Conservation (phyloP, 495 filamentous ascomycete species). For the Aspergillus cristatus region DNA sequence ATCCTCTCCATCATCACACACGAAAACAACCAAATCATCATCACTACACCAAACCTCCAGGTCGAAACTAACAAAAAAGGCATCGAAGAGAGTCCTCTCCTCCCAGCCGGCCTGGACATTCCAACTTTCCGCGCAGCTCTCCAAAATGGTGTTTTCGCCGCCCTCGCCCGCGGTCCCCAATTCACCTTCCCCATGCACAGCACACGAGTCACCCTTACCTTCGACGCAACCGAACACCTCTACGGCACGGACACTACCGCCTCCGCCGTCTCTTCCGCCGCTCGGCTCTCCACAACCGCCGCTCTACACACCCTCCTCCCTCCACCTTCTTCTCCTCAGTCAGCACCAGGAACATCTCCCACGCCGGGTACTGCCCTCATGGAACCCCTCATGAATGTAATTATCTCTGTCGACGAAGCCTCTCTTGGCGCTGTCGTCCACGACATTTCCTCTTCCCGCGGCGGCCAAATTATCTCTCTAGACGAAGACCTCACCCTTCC, state of each 20-base stretch:
- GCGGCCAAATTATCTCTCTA: constrained; percentile 77
- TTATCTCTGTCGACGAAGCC: constrained; percentile 73
- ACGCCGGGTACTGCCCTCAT: constrained; percentile 53
- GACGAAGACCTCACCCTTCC: constrained; percentile 45
- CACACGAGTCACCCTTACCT: constrained; percentile 55
- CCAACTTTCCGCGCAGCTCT: constrained; percentile 54
- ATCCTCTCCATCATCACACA: constrained; percentile 16
- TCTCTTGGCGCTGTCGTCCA: constrained; percentile 80
- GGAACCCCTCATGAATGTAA: constrained; percentile 86
- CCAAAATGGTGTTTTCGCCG: constrained; percentile 70
- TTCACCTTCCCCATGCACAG: constrained; percentile 66
- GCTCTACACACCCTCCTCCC: constrained; percentile 47
- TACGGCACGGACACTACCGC: constrained; percentile 57
- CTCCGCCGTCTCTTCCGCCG: constrained; percentile 69
- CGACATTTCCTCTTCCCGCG: constrained; percentile 73
- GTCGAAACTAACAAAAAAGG: constrained; percentile 26
- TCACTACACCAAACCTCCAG: constrained; percentile 37
- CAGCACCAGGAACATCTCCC: constrained; percentile 21
- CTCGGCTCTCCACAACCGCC: constrained; percentile 58
- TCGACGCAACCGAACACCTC: constrained; percentile 56
- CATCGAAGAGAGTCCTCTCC: constrained; percentile 30
- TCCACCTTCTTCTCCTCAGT: constrained; percentile 2
- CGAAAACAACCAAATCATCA: constrained; percentile 50
- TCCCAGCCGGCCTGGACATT: constrained; percentile 50
- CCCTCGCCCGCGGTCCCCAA: constrained; percentile 73